Base-by-base conservation (phyloP, 148 eudicot genomes). In the Spergularia bocconei region DNA sequence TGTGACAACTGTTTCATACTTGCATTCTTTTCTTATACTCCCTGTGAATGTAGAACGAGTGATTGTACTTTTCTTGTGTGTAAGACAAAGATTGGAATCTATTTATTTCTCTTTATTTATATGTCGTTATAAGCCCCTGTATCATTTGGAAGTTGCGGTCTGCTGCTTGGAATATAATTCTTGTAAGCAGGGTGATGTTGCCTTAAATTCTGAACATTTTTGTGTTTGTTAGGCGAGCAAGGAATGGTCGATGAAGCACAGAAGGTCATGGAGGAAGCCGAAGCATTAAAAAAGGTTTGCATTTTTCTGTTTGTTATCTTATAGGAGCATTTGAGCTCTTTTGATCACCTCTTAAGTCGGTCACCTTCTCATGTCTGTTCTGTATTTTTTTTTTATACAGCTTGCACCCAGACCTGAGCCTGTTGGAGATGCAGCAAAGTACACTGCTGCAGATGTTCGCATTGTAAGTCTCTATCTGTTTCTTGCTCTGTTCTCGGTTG, bases 201-300 rank as follows among this genome's bases (percentile, higher is more conserved):
- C 17, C 25, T 50, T 60, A 38, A 63, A 55, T 69, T 73, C 67
- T 80, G 51, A 65, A 71, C 7, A 58, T 53, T 76, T 48, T 58
- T 25, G 23, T 12, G 52, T 70, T 58, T 78, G 51, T 68, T 77
- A 94, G 98, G 98, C 86, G 98, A 94, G 80, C 93, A 94, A 84
- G 98, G 98, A 75, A 84, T 91, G 92, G 86, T 94, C 53, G 98
- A 94, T 76, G 98, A 91, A 88, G 97, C 98, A 57, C 93, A 94
- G 69, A 94, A 86, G 81, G 97, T 93, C 44, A 64, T 94, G 82
- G 98, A 94, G 86, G 98, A 94, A 87, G 98, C 98, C 41, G 98
- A 94, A 87, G 98, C 93, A 29, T 88, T 94, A 61, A 91, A 90
- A 81, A 94, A 81, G 98, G 98, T 94, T 78, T 52, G 20, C 20